Conservation (phyloP, 2,329 filamentous ascomycete genomes). For the Didymella pomorum region DNA sequence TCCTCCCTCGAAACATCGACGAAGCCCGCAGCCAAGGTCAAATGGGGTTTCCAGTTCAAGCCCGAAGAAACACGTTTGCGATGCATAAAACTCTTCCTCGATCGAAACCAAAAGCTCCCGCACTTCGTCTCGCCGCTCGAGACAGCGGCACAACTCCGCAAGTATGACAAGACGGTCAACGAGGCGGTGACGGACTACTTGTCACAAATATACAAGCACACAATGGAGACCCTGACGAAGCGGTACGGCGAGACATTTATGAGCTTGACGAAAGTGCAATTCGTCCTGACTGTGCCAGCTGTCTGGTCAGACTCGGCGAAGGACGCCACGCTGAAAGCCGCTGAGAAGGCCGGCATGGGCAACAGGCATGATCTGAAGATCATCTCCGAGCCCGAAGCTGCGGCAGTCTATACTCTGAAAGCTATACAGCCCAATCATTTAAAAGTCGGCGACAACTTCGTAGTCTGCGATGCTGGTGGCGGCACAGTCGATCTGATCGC, state of each 20-base stretch:
- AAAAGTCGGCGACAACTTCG: slow-evolving; percentile 69
- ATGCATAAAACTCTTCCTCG: slow-evolving; percentile 85
- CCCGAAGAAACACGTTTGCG: slow-evolving; percentile 78
- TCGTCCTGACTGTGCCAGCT: slow-evolving; percentile 77
- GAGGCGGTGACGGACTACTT: slow-evolving; percentile 83
- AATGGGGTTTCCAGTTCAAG: slow-evolving; percentile 86
- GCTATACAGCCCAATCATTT: slow-evolving; percentile 79
- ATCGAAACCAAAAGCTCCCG: slow-evolving; percentile 80
- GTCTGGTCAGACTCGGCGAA: slow-evolving; percentile 89
- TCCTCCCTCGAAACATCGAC: slow-evolving; percentile 30
- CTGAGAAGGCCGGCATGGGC: slow-evolving; percentile 81
- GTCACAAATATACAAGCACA: slow-evolving; percentile 77
- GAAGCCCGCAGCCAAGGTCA: slow-evolving; percentile 50
- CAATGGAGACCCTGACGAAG: slow-evolving; percentile 77
- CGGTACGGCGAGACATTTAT: slow-evolving; percentile 82
- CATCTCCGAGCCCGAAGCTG: slow-evolving; percentile 80
- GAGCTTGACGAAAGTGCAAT: slow-evolving; percentile 76
- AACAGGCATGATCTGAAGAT: slow-evolving; percentile 73
- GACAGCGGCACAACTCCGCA: slow-evolving; percentile 77
- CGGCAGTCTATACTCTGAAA: slow-evolving; percentile 80
- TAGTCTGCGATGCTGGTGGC: slow-evolving; percentile 66
- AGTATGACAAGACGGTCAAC: slow-evolving; percentile 77
- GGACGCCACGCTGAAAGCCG: slow-evolving; percentile 79
- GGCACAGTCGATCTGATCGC: slow-evolving; percentile 78
- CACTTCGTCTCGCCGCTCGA: slow-evolving; percentile 82